Conservation (phyloP, 139 green algal genomes). For the Auxenochlorella pyrenoidosa region DNA sequence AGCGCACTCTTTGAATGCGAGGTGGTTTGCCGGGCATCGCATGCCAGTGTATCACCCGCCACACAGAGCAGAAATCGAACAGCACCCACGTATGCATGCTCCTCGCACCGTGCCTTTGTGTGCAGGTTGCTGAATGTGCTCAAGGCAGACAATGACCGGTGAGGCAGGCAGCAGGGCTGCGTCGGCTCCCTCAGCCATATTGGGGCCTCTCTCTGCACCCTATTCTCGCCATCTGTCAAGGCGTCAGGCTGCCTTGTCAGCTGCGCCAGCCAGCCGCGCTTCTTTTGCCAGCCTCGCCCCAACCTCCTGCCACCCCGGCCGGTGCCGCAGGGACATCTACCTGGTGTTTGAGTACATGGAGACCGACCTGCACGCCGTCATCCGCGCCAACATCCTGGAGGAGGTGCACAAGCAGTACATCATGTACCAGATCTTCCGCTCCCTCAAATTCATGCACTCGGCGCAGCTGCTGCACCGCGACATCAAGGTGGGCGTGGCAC, state of each 20-base stretch:
- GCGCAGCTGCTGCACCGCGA: conserved; percentile 96
- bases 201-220: background rate
- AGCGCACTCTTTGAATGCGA: too few relatives aligned
- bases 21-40: too few relatives aligned
- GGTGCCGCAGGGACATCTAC: conserved; percentile 30
- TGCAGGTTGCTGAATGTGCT: conserved; percentile 94
- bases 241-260: background rate
- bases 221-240: background rate
- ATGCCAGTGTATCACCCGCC: too few relatives aligned
- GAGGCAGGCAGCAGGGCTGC: background rate
- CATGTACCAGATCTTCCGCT: conserved; percentile 99
- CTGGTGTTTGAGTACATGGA: conserved; percentile 98
- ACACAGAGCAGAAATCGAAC: too few relatives aligned
- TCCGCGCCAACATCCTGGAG: conserved; percentile 96
- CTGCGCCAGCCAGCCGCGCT: background rate
- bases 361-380: conserved; percentile 95
- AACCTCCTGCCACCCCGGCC: background rate
- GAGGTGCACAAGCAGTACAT: conserved; percentile 99
- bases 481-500: conserved; percentile 84
- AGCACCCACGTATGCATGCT: too few relatives aligned
- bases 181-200: too few relatives aligned
- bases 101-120: too few relatives aligned
- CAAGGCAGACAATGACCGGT: conserved; percentile 95
- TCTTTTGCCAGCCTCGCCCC: background rate
- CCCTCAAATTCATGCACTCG: conserved; percentile 98